Conservation (phyloP, 352 stramenopile genomes). For the Globisporangium orthogonon region DNA sequence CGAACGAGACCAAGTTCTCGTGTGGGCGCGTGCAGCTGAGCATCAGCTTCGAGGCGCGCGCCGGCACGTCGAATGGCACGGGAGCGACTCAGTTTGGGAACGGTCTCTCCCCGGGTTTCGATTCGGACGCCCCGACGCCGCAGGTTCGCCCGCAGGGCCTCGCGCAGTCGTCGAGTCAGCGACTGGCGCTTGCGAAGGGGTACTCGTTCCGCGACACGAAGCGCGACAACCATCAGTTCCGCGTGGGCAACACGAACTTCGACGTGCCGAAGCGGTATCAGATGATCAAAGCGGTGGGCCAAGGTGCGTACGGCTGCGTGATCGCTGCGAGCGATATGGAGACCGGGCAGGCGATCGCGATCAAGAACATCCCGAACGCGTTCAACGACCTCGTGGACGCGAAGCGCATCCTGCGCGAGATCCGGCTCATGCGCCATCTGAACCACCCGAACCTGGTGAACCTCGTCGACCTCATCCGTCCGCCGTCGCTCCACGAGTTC, state of each 20-base stretch:
- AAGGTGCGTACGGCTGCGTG: constrained; percentile 90
- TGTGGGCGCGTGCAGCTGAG: constrained; percentile 82
- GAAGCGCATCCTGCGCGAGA: constrained; percentile 85
- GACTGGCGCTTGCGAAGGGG: constrained; percentile 49
- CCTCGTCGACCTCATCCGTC: constrained; percentile 69
- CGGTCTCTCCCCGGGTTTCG: constrained; percentile 30
- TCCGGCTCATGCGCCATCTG: constrained; percentile 84
- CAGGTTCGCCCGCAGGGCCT: constrained; percentile 33
- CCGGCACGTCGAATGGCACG: constrained; percentile 5
- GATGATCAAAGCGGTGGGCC: constrained; percentile 87
- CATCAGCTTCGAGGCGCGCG: constrained; percentile 72
- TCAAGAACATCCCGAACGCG: constrained; percentile 95
- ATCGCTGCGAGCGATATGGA: constrained; percentile 86
- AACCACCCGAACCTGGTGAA: constrained; percentile 83
- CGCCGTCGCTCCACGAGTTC: constrained; percentile 80
- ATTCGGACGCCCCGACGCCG: constrained; percentile 45
- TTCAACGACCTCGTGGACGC: constrained; percentile 87
- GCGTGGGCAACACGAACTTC: constrained; percentile 83
- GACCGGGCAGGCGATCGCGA: constrained; percentile 87
- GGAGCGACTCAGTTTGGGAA: constrained; percentile 8
- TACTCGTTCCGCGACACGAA: constrained; percentile 81
- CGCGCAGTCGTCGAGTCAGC: constrained; percentile 50
- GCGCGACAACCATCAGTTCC: constrained; percentile 85
- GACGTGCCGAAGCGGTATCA: constrained; percentile 82
- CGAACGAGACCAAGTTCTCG: constrained; percentile 79